These are phyloP conservation scores for Rhizoctonia solani DNA, from an alignment of 1,284 basidiomycete species.

Conservation along the genomic window DNA sequence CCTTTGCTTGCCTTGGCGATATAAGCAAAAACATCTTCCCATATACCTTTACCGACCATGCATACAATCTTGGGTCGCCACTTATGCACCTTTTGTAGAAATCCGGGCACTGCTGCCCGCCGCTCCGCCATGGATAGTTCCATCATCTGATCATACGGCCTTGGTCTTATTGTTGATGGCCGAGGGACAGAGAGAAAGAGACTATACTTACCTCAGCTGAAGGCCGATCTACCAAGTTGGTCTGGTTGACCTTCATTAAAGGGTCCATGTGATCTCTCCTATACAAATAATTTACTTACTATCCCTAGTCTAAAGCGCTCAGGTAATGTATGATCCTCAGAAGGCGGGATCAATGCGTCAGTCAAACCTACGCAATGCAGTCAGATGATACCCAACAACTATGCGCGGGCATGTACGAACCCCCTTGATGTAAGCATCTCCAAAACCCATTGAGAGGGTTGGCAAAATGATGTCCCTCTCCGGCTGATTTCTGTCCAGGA, in stretches of 20 bases:
- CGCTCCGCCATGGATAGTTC: constrained; percentile 63
- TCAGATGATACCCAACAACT: background rate
- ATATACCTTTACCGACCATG: constrained; percentile 75
- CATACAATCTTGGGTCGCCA: constrained; percentile 64
- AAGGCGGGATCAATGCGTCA: constrained; percentile 50
- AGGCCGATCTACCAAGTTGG: constrained; percentile 62
- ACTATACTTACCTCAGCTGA: constrained; percentile 53
- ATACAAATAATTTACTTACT: constrained; percentile 45
- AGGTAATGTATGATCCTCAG: constrained; percentile 55
- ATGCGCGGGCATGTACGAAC: constrained; percentile 44
- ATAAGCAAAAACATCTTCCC: constrained; percentile 54
- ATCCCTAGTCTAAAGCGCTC: constrained; percentile 56
- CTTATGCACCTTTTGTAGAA: constrained; percentile 61
- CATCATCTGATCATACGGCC: constrained; percentile 52
- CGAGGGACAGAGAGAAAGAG: constrained; percentile 30
- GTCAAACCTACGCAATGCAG: constrained; percentile 54
- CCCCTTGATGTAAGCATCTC: constrained; percentile 59
- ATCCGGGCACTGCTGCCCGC: constrained; percentile 51
- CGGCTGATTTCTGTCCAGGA: constrained; percentile 63
- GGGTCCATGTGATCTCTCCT: background rate
- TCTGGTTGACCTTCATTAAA: constrained; percentile 49
- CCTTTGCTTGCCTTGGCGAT: constrained; percentile 44
- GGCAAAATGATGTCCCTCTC: constrained; percentile 70
- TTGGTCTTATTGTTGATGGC: no score
- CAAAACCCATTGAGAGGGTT: constrained; percentile 73